phyloP scores from a whole-genome alignment of 805 yeast genomes.

The Komagataella phaffii region DNA sequence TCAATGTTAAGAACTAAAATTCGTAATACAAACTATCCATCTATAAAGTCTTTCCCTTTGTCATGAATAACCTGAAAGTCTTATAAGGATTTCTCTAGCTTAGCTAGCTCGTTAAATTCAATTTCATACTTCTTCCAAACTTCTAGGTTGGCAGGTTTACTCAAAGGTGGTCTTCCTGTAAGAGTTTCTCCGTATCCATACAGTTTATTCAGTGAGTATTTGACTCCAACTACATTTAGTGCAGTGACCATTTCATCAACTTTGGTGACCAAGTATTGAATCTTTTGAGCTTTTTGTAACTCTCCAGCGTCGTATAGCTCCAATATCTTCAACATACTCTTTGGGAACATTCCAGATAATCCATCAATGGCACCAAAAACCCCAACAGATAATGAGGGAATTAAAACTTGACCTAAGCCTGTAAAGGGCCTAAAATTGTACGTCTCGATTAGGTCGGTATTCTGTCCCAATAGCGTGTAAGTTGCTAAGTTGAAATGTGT shows the following conservation, averaged over 20 bases:
- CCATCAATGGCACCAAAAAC: constrained; percentile 39
- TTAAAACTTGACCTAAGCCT: constrained; percentile 37
- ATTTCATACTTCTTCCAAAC: constrained; percentile 14
- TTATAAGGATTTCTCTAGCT: constrained; percentile 5
- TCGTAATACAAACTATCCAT: not conserved
- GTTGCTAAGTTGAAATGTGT: constrained; percentile 37
- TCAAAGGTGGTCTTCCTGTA: constrained; percentile 32
- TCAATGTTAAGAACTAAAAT: not conserved
- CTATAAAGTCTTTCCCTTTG: not conserved
- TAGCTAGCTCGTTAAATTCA: constrained; percentile 2
- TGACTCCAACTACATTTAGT: constrained; percentile 33
- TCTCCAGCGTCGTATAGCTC: constrained; percentile 25
- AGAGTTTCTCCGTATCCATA: constrained; percentile 28
- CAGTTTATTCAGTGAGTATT: constrained; percentile 23
- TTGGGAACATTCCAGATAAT: constrained; percentile 37
- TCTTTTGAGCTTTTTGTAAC: constrained; percentile 22
- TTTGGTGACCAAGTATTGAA: constrained; percentile 28
- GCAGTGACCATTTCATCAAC: constrained; percentile 31
- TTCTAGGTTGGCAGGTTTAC: constrained; percentile 16
- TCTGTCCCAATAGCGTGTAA: constrained; percentile 29
- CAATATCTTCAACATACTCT: constrained; percentile 27
- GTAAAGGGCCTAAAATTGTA: constrained; percentile 30
- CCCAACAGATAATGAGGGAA: constrained; percentile 34
- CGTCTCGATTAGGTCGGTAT: constrained; percentile 19
- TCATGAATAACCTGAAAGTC: not conserved